phyloP scores from a whole-genome alignment of 2,329 filamentous ascomycete species.

The Esteya vermicola region DNA sequence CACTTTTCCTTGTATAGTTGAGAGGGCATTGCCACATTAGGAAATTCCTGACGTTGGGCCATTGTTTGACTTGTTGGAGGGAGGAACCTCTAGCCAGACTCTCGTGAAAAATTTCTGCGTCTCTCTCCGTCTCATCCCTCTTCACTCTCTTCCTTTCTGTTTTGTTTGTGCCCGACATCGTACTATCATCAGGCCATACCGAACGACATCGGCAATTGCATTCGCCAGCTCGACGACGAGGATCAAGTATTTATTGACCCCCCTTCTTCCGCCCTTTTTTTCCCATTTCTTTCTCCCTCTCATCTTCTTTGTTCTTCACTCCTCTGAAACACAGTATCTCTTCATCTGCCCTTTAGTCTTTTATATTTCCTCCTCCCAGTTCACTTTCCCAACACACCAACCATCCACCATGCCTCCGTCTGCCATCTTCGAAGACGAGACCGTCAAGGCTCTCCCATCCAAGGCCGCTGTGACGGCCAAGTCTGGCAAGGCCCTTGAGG shows the following conservation, averaged over 20 bases:
- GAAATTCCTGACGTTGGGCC: constrained; percentile 4
- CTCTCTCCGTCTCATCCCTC: background rate
- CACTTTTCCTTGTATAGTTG: constrained; percentile 2
- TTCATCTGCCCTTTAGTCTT: background rate
- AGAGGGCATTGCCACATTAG: background rate
- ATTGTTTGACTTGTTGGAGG: too few species aligned
- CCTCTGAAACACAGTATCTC: too few species aligned
- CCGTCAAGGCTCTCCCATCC: background rate
- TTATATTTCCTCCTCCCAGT: background rate
- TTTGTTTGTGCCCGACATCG: too few species aligned
- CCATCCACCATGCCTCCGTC: constrained; percentile 16
- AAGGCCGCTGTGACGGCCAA: constrained; percentile 5
- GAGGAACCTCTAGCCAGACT: too few species aligned
- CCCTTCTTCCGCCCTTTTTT: too few species aligned
- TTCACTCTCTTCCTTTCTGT: background rate
- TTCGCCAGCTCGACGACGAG: too few species aligned
- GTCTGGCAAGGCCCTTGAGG: constrained; percentile 17
- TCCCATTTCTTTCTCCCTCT: background rate
- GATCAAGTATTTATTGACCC: too few species aligned
- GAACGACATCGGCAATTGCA: background rate
- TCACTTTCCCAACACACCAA: background rate
- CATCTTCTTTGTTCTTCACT: background rate
- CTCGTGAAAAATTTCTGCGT: background rate
- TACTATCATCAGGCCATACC: too few species aligned
- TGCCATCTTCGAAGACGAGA: constrained; percentile 13